Evolutionary conservation across 768 basidiomycete genomes (phyloP), one percentile per base, ranked within the genome.

Genomic region (Scleroderma citrinum): DNA sequence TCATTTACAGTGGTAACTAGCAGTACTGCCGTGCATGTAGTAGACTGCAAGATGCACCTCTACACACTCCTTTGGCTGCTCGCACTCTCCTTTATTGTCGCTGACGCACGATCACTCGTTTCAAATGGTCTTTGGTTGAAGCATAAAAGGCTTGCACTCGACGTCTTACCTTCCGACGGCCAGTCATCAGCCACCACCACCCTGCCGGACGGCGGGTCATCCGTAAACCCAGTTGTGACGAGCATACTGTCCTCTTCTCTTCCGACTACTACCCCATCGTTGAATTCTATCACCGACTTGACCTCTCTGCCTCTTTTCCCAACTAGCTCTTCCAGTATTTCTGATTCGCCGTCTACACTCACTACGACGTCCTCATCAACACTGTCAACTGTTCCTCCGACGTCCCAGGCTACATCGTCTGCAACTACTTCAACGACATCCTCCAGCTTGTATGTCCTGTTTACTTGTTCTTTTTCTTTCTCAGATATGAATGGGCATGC

Each of bases 51-150:
- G 14, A 50, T 50, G 49, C 38, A 37, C 23, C 30, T 40, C 43
- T 16, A 29, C 29, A 44, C 54, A 46, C 24, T 56, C 54, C 14
- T 56, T 55, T 55, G 29, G 47, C 10, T 56, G 41, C 50, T 42
- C 44, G 12, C 46, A 49, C 51, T 56, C 17, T 45, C 43, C 10
- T 50, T 49, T 29, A 37, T 36, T 19, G 17, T 47, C 30, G 19
- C 35, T 14, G 19, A 30, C 14, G 35, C 48, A 14, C 47, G 35
- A 11, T 44, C 8, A 13, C 10, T 21, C 45, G 13, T 14, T 23
- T 3, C 4, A 14, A 34, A 46, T 31, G 24, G n/a, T 2, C n/a
- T 31, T 20, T 26, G 29, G 17, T 6, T 30, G 17, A 44, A 31
- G 31, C 43, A 44, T 10, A 44, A 44, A 29, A 30, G 43, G 12